phyloP scores from a whole-genome alignment of 2,329 filamentous ascomycete species.

The Aureobasidium sp. region DNA sequence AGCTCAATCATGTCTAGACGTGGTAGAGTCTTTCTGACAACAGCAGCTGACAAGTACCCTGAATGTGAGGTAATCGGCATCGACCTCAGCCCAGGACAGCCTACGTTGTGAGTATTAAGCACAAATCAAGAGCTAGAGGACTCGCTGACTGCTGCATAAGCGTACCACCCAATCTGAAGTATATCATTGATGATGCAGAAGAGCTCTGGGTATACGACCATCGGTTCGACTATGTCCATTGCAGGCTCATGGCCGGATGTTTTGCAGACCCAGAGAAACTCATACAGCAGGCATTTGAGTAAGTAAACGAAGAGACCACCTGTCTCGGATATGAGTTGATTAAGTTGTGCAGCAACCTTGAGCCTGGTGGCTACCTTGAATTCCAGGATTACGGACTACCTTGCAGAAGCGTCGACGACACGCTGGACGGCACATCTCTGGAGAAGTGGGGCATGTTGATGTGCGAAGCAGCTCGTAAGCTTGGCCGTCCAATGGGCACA shows the following conservation, averaged over 20 bases:
- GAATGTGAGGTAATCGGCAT: slow-evolving; percentile 37
- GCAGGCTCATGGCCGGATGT: slow-evolving; percentile 44
- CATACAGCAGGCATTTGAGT: slow-evolving; percentile 42
- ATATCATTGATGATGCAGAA: slow-evolving; percentile 57
- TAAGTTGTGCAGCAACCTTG: slow-evolving; percentile 32
- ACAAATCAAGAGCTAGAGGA: no score
- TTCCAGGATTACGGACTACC: slow-evolving; percentile 42
- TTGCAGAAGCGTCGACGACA: slow-evolving; percentile 33
- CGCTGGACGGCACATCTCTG: slow-evolving; percentile 28
- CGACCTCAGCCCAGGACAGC: slow-evolving; percentile 46
- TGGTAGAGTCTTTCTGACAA: neutral
- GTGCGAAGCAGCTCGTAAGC: slow-evolving; percentile 32
- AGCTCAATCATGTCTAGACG: neutral
- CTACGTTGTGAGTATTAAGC: slow-evolving; percentile 29
- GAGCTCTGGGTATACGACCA: slow-evolving; percentile 51
- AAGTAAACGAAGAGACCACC: slow-evolving; percentile 18
- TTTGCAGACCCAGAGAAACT: slow-evolving; percentile 49
- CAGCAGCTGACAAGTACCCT: slow-evolving; percentile 35
- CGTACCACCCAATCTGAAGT: slow-evolving; percentile 54
- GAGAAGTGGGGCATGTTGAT: slow-evolving; percentile 30
- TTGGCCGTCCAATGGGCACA: slow-evolving; percentile 36
- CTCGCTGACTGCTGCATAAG: slow-evolving; percentile 22
- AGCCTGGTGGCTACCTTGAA: slow-evolving; percentile 47
- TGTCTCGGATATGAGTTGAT: slow-evolving; percentile 10
- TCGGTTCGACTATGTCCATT: slow-evolving; percentile 51